These are phyloP conservation scores for Bondarzewia mesenterica DNA, from an alignment of 1,284 basidiomycete genomes.

Conservation along the genomic window DNA sequence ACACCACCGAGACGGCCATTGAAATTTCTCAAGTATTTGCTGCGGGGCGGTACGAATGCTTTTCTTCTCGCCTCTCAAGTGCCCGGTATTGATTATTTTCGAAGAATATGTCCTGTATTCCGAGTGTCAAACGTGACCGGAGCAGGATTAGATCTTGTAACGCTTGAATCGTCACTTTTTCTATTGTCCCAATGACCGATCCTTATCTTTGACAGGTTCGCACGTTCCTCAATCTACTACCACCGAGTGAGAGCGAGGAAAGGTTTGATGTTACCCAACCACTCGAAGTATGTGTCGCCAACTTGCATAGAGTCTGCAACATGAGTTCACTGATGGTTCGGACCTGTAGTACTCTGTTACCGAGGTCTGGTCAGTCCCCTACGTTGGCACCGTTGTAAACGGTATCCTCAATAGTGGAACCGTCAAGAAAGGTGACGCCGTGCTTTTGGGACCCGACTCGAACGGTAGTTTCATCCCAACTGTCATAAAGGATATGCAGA, in stretches of 20 bases:
- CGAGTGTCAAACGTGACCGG: conserved; percentile 94
- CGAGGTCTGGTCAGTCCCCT: conserved; percentile 83
- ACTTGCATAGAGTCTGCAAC: background rate
- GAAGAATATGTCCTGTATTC: conserved; percentile 87
- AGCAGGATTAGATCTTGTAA: conserved; percentile 73
- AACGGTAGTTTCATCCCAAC: conserved; percentile 86
- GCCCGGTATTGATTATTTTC: background rate
- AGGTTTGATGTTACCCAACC: conserved; percentile 82
- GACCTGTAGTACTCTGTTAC: conserved; percentile 63
- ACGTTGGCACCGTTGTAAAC: conserved; percentile 92
- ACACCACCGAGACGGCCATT: conserved; percentile 67
- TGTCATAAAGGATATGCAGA: conserved; percentile 86
- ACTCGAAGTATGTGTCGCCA: conserved; percentile 54
- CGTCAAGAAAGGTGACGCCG: conserved; percentile 74
- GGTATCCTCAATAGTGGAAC: conserved; percentile 80
- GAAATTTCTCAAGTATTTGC: conserved; percentile 72
- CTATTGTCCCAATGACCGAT: background rate
- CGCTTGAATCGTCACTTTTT: conserved; percentile 19
- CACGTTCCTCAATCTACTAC: conserved; percentile 80
- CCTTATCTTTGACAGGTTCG: conserved; percentile 42
- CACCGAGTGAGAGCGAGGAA: conserved; percentile 78
- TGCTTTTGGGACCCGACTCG: conserved; percentile 88
- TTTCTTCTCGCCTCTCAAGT: conserved; percentile 2
- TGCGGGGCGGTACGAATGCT: conserved; percentile 44
- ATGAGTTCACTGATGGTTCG: background rate